These are phyloP conservation scores for Berberis vulgaris DNA, from an alignment of 164 flowering plant genomes.

Conservation along the genomic window DNA sequence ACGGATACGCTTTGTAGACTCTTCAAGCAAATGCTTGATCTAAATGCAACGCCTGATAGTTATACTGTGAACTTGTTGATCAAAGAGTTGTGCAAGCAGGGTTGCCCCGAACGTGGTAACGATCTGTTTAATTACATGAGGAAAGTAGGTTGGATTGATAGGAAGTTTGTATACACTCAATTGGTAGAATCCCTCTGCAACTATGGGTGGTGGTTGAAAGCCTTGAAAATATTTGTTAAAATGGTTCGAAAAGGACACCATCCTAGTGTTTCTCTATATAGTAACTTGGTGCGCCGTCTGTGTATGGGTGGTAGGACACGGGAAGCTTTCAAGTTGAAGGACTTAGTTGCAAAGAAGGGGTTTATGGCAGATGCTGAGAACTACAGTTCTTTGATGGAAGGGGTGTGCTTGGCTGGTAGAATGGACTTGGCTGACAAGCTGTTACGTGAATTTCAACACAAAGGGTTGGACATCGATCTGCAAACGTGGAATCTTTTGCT, in stretches of 20 bases:
- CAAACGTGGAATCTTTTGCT: slow-evolving; percentile 8
- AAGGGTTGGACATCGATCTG: slow-evolving; percentile 8
- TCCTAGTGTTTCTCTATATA: background rate
- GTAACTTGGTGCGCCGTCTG: slow-evolving; percentile 10
- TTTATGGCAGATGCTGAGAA: slow-evolving; percentile 12
- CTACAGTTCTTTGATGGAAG: slow-evolving; percentile 13
- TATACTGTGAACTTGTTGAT: slow-evolving; percentile 12
- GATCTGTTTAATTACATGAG: slow-evolving; percentile 18
- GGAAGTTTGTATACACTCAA: slow-evolving; percentile 17
- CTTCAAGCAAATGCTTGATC: slow-evolving; percentile 16
- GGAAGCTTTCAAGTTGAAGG: slow-evolving; percentile 13
- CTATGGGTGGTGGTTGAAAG: slow-evolving; percentile 19
- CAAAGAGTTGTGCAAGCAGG: slow-evolving; percentile 17
- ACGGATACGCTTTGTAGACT: slow-evolving; percentile 11
- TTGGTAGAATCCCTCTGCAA: slow-evolving; percentile 16
- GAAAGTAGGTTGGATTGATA: slow-evolving; percentile 19
- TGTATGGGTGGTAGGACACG: slow-evolving; percentile 14
- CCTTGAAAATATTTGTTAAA: slow-evolving; percentile 14
- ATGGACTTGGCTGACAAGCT: slow-evolving; percentile 17
- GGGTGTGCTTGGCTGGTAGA: slow-evolving; percentile 14
- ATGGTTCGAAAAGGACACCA: slow-evolving; percentile 16
- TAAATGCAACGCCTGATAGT: slow-evolving; percentile 12
- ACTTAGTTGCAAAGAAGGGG: slow-evolving; percentile 8
- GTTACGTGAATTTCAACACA: slow-evolving; percentile 5
- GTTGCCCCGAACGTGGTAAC: slow-evolving; percentile 14